Evolutionary conservation across 2,329 filamentous ascomycete genomes (phyloP), one percentile per base, ranked within the genome.

Genomic region (Alternaria triticina): DNA sequence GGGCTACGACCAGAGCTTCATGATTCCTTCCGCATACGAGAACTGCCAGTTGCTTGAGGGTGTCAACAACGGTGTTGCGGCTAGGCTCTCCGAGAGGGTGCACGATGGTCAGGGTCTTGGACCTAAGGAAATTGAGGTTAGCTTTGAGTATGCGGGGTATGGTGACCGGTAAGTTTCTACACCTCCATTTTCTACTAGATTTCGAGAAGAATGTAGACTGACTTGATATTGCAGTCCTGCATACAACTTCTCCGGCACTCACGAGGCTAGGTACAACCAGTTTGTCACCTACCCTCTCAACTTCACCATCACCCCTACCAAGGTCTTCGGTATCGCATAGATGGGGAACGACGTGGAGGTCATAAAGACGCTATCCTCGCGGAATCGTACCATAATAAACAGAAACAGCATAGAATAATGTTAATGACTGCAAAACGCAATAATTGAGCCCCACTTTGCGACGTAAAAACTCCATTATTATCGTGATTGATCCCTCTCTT

Each of bases 221-320:
- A 61, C n/a, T 13, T 43, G n/a, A 28, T 6, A 6, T 36, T 6
- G 10, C 46, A 69, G 69, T 11, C 66, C 66, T 28, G 46, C 64
- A 8, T 72, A 70, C 51, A 72, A 72, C 59, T 72, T 65, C 30
- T 61, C 70, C 0, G 70, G 60, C 8, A 57, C 30, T n/a, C 52
- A 65, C 23, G 49, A 68, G 54, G 40, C 65, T 2, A 62, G 62
- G 17, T 71, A 70, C 57, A 72, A 72, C 44, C 55, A 59, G 15
- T 66, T 67, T 57, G 65, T 67, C 5, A 50, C 65, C 5, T 67
- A 69, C 15, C 47, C 40, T 13, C 49, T 57, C 30, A 58, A 69
- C 25, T 72, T 71, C 46, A 58, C 62, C 51, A 46, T 71, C 13
- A 69, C 51, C 1, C 61, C 68, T 9, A 67, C 66, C 7, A n/a